phyloP scores from a whole-genome alignment of 805 yeast genomes.

The Cyberlindnera meyerae region DNA sequence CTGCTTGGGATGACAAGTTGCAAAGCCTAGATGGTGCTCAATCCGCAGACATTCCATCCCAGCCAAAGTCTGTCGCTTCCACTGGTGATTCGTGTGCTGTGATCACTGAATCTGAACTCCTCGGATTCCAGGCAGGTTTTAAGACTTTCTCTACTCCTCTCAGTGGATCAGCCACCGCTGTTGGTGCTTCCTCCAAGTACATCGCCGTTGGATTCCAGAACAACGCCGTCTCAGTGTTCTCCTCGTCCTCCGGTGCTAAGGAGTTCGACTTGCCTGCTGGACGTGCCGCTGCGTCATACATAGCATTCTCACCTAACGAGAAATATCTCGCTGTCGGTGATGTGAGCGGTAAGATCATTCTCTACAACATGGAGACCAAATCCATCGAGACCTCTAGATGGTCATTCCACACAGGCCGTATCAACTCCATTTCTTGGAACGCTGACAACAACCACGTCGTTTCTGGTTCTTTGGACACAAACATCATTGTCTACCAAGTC shows the following conservation, averaged over 20 bases:
- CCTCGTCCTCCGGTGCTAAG: conserved; percentile 23
- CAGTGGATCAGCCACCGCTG: conserved; percentile 44
- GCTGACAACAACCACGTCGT: conserved; percentile 65
- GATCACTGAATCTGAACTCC: too few relatives aligned
- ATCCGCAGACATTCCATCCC: conserved; percentile 36
- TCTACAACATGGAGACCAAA: conserved; percentile 53
- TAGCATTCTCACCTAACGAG: conserved; percentile 68
- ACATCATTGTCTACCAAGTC: conserved; percentile 74
- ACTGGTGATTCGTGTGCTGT: conserved; percentile 35
- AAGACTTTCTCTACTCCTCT: conserved; percentile 25
- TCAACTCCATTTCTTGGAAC: conserved; percentile 77
- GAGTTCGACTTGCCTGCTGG: conserved; percentile 36
- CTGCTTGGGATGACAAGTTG: conserved; percentile 88
- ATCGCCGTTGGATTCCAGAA: conserved; percentile 47
- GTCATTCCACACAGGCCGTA: conserved; percentile 89
- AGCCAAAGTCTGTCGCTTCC: conserved; percentile 45
- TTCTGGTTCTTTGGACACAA: conserved; percentile 81
- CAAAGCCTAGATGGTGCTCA: conserved; percentile 32
- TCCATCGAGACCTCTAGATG: conserved; percentile 77
- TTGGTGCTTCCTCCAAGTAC: conserved; percentile 38
- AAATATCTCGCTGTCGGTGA: conserved; percentile 80
- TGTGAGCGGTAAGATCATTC: conserved; percentile 75
- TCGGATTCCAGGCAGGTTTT: conserved; percentile 32
- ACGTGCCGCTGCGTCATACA: conserved; percentile 57
- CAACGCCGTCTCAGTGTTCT: conserved; percentile 37